A percentile compares a stretch with the other conserved stretches of the same genome.
phyloP scores from a whole-genome alignment of 106 monocot species.

The Acorus gramineus region DNA sequence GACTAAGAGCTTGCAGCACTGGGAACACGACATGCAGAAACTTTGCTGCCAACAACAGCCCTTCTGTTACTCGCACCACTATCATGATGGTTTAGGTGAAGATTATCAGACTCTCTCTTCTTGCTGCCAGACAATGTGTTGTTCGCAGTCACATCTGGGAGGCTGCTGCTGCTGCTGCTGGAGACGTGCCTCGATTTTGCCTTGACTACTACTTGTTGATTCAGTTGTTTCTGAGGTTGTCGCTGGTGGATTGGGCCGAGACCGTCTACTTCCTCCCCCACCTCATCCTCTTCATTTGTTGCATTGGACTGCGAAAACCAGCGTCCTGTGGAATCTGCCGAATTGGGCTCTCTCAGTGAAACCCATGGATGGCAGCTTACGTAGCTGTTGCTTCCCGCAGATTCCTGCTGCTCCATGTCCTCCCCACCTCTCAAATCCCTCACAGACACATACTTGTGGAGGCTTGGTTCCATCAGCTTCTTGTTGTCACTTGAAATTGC shows the following conservation, averaged over 20 bases:
- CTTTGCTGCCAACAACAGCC: constrained; percentile 5
- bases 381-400: constrained; percentile 90
- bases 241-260: neutral
- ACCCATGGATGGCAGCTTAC: constrained; percentile 37
- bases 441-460: constrained; percentile 67
- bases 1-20: constrained; percentile 10
- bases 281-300: constrained; percentile 26
- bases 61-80: neutral
- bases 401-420: constrained; percentile 78
- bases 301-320: constrained; percentile 27
- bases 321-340: constrained; percentile 53
- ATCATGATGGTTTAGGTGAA: constrained; percentile 1
- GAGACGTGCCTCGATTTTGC: constrained; percentile 12
- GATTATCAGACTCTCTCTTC: constrained; percentile 17
- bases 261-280: constrained; percentile 1
- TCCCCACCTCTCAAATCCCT: constrained; percentile 13
- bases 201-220: neutral
- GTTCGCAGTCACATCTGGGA: neutral
- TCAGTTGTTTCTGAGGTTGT: constrained; percentile 1
- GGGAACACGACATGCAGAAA: constrained; percentile 4
- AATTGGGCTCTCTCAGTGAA: constrained; percentile 37
- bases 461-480: constrained; percentile 67
- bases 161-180: neutral
- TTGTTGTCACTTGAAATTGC: constrained; percentile 22
- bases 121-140: neutral